Evolutionary conservation across 2,329 filamentous ascomycete genomes (phyloP), one percentile per base, ranked within the genome.

Genomic region (Fusarium continuum): DNA sequence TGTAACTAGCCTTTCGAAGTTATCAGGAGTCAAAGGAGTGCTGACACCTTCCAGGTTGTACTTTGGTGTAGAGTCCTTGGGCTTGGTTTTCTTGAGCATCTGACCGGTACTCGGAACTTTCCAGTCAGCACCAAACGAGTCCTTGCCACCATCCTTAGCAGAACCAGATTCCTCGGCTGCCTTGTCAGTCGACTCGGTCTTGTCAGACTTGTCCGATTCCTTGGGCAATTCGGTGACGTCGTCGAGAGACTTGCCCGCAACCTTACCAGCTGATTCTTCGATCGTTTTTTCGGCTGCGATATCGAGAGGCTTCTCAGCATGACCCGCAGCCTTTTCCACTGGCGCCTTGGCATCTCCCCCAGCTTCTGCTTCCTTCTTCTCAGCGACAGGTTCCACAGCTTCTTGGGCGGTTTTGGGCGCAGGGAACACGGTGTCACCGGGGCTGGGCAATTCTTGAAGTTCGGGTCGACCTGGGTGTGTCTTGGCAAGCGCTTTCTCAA

Each of bases 1-100:
- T 4, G 92, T 96, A 40, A 99, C 93, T 31, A 90, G 81, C 55
- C 86, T 88, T 74, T 96, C 90, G 80, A 99, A 99, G 63, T 83
- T 91, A 73, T 97, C 93, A 1, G 91, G 89, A 3, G 88, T 93
- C 47, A 99, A 83, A 7, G 88, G 78, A 28, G 92, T 82, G 7
- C 92, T 96, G 14, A 84, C 80, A 7, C 95, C 95, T 34, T 89
- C 83, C 5, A 87, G 85, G 67, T 99, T 98, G 19, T 91, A 87
- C 9, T 83, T 85, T 16, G 79, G 75, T 23, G 52, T 34, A 2
- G 82, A 81, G 6, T 85, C 79, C 70, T 84, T 85, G 35, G 80
- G 77, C 67, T 83, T 70, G 28, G 66, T 65, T 38, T 72, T 69
- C 61, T 73, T 75, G 38, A 68, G 48, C 59, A 73, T 64, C 55